Evolutionary conservation across 352 stramenopile species (phyloP).

Genomic region (Phytophthora pluvialis): DNA sequence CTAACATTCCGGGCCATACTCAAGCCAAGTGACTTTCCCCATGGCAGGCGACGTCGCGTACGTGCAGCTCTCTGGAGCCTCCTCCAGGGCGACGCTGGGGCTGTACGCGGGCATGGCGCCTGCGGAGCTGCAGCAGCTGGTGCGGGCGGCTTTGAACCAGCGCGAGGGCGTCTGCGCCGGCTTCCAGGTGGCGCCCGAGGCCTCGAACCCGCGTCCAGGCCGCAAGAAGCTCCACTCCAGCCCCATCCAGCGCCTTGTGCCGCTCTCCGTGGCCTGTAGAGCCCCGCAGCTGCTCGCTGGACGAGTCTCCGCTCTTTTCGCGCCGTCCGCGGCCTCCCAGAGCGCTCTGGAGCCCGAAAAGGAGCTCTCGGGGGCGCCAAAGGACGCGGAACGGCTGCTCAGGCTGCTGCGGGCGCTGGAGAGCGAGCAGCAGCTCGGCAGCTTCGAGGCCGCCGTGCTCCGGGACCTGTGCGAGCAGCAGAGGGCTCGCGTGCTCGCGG

Average conservation of each 20-base stretch:
- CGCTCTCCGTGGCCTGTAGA: constrained; percentile 64
- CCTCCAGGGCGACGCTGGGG: constrained; percentile 45
- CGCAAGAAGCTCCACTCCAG: constrained; percentile 13
- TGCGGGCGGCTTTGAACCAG: constrained; percentile 42
- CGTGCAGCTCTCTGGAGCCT: constrained; percentile 34
- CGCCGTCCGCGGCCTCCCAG: not conserved
- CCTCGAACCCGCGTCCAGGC: not conserved
- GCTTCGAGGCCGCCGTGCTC: constrained; percentile 56
- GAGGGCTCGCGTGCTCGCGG: constrained; percentile 37
- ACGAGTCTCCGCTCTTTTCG: constrained; percentile 34
- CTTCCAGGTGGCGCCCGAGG: constrained; percentile 41
- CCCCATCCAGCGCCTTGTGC: constrained; percentile 45
- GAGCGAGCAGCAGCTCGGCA: constrained; percentile 47
- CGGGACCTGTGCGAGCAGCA: constrained; percentile 54
- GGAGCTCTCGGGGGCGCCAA: not conserved
- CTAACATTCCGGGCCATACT: constrained; percentile 18
- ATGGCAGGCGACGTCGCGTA: constrained; percentile 38
- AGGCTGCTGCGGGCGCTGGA: constrained; percentile 46
- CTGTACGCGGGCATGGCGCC: constrained; percentile 60
- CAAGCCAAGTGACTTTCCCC: constrained; percentile 12
- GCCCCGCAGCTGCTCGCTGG: constrained; percentile 51
- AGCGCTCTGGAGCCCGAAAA: constrained; percentile 5
- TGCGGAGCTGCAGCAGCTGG: constrained; percentile 51
- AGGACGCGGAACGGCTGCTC: constrained; percentile 24
- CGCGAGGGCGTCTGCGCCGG: constrained; percentile 31